These are phyloP conservation scores for Phallus indusiatus DNA, from an alignment of 768 basidiomycete species.

Conservation along the genomic window DNA sequence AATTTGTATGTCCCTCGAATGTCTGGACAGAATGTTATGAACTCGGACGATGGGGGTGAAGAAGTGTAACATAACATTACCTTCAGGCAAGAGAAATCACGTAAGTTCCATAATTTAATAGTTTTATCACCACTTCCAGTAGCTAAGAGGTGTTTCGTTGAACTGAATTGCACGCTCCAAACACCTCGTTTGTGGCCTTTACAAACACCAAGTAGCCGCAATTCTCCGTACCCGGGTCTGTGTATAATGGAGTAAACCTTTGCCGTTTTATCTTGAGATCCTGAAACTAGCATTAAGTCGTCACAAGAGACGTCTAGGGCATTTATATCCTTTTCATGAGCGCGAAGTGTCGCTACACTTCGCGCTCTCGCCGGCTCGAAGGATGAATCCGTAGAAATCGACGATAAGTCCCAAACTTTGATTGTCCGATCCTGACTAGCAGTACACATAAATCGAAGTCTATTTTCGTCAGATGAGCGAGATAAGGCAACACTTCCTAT, in stretches of 20 bases:
- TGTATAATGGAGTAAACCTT: conserved; percentile 81
- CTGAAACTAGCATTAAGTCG: conserved; percentile 80
- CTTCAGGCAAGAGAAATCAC: conserved; percentile 84
- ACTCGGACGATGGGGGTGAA: not conserved
- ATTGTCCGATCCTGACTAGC: conserved; percentile 96
- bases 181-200: conserved; percentile 96
- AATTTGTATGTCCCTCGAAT: conserved; percentile 97
- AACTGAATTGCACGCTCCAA: conserved; percentile 88
- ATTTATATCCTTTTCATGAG: conserved; percentile 99
- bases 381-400: conserved; percentile 24
- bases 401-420: conserved; percentile 94
- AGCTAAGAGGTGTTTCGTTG: conserved; percentile 73
- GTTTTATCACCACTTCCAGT: conserved; percentile 95
- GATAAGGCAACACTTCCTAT: conserved; percentile 85
- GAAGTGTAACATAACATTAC: conserved; percentile 17
- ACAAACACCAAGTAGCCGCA: conserved; percentile 75
- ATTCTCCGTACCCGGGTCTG: conserved; percentile 49
- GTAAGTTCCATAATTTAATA: conserved; percentile 87
- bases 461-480: conserved; percentile 25
- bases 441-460: conserved; percentile 70
- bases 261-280: conserved; percentile 91
- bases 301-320: conserved; percentile 88
- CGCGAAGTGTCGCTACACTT: conserved; percentile 77
- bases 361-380: conserved; percentile 41
- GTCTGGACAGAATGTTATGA: conserved; percentile 41